These are phyloP conservation scores for Aureobasidium lini DNA, from an alignment of 2,329 filamentous ascomycete genomes.

Conservation along the genomic window DNA sequence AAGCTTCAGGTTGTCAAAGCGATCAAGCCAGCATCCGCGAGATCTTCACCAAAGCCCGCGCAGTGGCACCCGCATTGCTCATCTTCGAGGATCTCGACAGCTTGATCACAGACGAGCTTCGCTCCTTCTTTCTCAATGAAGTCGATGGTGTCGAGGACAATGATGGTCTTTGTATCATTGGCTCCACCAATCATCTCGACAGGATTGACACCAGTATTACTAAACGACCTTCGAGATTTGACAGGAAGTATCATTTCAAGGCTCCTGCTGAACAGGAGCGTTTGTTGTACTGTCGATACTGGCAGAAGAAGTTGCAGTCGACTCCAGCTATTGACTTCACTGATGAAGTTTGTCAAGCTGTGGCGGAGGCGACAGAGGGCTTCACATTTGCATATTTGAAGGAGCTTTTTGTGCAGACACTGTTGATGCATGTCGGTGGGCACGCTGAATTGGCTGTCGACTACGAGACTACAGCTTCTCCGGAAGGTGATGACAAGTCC, in stretches of 20 bases:
- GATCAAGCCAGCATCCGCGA: constrained; percentile 35
- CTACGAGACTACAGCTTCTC: too few species aligned
- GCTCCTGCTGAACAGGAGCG: constrained; percentile 47
- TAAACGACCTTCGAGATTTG: constrained; percentile 59
- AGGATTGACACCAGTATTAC: constrained; percentile 55
- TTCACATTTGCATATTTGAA: constrained; percentile 66
- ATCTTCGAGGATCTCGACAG: constrained; percentile 67
- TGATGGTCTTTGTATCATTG: constrained; percentile 59
- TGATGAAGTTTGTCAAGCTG: constrained; percentile 48
- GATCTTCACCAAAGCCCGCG: constrained; percentile 54
- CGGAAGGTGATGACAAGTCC: too few species aligned
- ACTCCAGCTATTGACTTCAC: constrained; percentile 57
- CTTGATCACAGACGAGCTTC: constrained; percentile 52
- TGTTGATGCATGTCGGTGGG: not conserved
- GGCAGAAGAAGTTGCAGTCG: constrained; percentile 50
- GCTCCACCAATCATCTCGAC: constrained; percentile 45
- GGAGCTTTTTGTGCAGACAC: constrained; percentile 51
- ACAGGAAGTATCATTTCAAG: constrained; percentile 58
- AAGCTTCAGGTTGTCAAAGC: not conserved
- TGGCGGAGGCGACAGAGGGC: constrained; percentile 55
- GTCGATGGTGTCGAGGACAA: constrained; percentile 63
- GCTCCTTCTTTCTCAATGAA: constrained; percentile 66
- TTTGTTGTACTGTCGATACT: constrained; percentile 54
- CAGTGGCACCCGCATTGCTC: constrained; percentile 59
- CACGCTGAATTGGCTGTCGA: too few species aligned